Conservation (phyloP, 345 rosid species). For the Abelmoschus esculentus region DNA sequence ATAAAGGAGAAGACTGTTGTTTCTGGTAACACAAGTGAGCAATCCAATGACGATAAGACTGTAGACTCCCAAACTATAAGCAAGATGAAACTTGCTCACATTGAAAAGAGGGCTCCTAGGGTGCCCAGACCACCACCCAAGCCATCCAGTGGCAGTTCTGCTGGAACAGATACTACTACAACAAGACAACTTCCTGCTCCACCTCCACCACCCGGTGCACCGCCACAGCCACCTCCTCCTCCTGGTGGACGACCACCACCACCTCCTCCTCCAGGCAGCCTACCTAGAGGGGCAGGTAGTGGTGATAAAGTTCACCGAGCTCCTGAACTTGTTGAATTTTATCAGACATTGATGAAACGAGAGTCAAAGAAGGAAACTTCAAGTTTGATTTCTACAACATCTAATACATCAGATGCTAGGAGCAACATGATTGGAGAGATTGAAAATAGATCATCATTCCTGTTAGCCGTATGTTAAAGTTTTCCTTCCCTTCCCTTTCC, state of each 20-base stretch:
- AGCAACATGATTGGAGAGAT: constrained; percentile 96
- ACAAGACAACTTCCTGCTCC: constrained; percentile 42
- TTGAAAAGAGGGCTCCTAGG: constrained; percentile 85
- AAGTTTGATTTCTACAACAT: constrained; percentile 55
- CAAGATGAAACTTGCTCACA: constrained; percentile 63
- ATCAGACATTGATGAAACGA: constrained; percentile 93
- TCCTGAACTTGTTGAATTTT: constrained; percentile 91
- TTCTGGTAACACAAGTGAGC: constrained; percentile 38
- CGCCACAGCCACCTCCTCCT: constrained; percentile 30
- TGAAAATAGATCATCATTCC: constrained; percentile 88
- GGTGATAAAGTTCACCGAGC: constrained; percentile 86
- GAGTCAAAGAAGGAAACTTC: constrained; percentile 82
- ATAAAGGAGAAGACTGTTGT: constrained; percentile 55
- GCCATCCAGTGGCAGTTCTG: constrained; percentile 33
- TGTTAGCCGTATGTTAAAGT: constrained; percentile 60
- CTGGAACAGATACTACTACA: constrained; percentile 20
- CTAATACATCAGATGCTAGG: constrained; percentile 67
- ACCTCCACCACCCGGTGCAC: constrained; percentile 44
- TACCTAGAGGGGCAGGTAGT: constrained; percentile 63
- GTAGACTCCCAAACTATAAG: constrained; percentile 46
- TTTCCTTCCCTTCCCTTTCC: constrained; percentile 16
- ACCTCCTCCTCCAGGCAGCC: constrained; percentile 91
- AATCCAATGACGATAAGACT: constrained; percentile 41
- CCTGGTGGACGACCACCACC: constrained; percentile 50
- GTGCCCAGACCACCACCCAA: constrained; percentile 87